phyloP scores from a whole-genome alignment of 2,329 filamentous ascomycete species.

The Aureobasidium sp. region DNA sequence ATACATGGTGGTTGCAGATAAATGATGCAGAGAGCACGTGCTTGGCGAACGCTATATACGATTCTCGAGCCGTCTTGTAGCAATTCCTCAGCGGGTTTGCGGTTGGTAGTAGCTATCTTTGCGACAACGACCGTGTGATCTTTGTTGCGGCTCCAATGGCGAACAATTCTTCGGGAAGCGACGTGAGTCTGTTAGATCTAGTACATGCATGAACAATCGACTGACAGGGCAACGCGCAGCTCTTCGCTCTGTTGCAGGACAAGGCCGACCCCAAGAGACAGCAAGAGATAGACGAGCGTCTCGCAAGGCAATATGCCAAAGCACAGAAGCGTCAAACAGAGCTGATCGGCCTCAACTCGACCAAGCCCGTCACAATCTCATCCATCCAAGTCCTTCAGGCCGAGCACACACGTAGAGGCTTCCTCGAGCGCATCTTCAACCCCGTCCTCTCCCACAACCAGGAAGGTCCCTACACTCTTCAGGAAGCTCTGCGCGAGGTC shows the following conservation, averaged over 20 bases:
- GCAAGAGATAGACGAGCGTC: slow-evolving; percentile 50
- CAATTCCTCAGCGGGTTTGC: neutral
- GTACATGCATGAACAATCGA: neutral
- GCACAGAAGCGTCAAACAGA: slow-evolving; percentile 56
- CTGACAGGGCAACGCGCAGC: slow-evolving; percentile 28
- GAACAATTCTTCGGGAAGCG: neutral
- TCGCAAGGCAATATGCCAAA: slow-evolving; percentile 50
- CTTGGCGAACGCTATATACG: neutral
- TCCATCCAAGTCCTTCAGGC: slow-evolving; percentile 78
- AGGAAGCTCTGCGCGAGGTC: slow-evolving; percentile 67
- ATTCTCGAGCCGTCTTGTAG: neutral
- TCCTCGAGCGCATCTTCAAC: slow-evolving; percentile 72
- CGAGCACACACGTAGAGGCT: slow-evolving; percentile 69
- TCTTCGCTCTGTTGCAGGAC: slow-evolving; percentile 52
- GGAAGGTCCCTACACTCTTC: slow-evolving; percentile 64
- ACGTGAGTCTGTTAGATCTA: neutral
- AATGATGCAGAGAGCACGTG: neutral
- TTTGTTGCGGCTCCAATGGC: slow-evolving; percentile 11
- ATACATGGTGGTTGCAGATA: no score
- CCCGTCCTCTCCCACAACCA: slow-evolving; percentile 65
- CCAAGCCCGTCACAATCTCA: slow-evolving; percentile 79
- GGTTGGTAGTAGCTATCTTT: neutral
- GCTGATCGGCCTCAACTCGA: slow-evolving; percentile 70
- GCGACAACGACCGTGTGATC: slow-evolving; percentile 2
- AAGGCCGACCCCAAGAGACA: slow-evolving; percentile 52